Evolutionary conservation across 2,329 filamentous ascomycete genomes (phyloP), one percentile per base, ranked within the genome.

Genomic region (Macrophomina phaseolina): DNA sequence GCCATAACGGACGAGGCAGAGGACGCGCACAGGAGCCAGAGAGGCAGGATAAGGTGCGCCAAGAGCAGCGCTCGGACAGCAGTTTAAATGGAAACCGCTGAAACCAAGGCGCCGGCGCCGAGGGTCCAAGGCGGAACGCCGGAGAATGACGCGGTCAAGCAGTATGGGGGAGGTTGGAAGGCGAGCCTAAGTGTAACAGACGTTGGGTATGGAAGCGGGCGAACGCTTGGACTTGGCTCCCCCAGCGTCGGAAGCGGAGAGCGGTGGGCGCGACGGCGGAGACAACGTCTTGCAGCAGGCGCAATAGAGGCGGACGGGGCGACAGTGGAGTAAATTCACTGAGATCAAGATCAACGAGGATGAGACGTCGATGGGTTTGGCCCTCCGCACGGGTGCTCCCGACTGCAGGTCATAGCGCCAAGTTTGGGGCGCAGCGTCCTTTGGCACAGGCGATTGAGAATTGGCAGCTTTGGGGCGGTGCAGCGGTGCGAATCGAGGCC

Each of bases 351-450:
- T 60, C 55, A 45, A 23, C 55, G 23, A 32, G 23, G 28, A 9
- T n/a, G 40, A 32, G 40, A 18, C 28, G n/a, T 14, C 8, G 30
- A 23, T 5, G 28, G 28, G 36, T 12, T 30, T 5, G 12, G 16
- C 16, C 4, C 56, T 38, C 45, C 42, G 58, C 58, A 61, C 58
- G 58, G 58, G 45, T 62, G 58, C 58, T 62, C 58, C 58, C 58
- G 58, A 28, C 42, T 62, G 58, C 58, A 38, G 55, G 55, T 45
- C 55, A 60, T 32, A 32, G 55, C 55, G 55, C 52, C 8, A 23
- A 28, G 58, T 49, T 49, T 62, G 42, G 45, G 58, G 58, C 58
- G 58, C 58, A 49, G 58, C 40, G 5, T 3, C 46, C 30, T 5
- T 12, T 45, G 55, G 40, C 28, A 6, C 45, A 9, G 14, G 42